A percentile compares a stretch with the other conserved stretches of the same genome.
These are phyloP conservation scores for Boletales sp. DNA, from an alignment of 768 basidiomycete genomes.

Conservation along the genomic window DNA sequence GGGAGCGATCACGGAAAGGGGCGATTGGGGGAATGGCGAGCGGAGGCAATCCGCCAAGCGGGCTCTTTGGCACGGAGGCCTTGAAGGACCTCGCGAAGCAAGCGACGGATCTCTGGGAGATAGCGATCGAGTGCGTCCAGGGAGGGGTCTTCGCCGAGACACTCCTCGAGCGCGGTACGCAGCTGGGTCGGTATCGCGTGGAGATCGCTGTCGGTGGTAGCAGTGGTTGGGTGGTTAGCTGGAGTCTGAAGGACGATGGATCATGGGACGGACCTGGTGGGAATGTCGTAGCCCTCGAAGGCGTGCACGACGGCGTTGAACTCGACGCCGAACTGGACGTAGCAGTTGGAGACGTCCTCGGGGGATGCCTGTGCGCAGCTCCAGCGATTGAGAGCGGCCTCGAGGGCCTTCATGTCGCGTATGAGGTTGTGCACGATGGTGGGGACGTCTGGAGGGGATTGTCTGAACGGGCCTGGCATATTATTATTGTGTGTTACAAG, in stretches of 20 bases:
- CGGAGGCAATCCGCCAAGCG: not conserved
- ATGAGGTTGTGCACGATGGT: slow-evolving; percentile 44
- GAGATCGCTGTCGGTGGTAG: slow-evolving; percentile 35
- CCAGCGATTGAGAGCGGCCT: slow-evolving; percentile 51
- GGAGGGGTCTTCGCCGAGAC: slow-evolving; percentile 39
- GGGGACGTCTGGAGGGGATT: not conserved
- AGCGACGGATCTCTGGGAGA: not conserved
- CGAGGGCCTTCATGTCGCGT: slow-evolving; percentile 77
- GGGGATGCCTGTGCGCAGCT: slow-evolving; percentile 55
- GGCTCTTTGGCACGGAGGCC: slow-evolving; percentile 18
- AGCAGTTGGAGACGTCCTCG: slow-evolving; percentile 80
- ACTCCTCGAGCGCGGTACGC: slow-evolving; percentile 39
- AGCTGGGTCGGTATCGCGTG: slow-evolving; percentile 37
- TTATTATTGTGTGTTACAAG: no score
- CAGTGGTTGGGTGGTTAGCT: no score
- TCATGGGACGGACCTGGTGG: slow-evolving; percentile 63
- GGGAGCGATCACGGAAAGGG: no score
- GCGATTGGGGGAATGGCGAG: no score
- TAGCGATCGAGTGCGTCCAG: not conserved
- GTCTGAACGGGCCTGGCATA: not conserved
- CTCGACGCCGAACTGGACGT: slow-evolving; percentile 84
- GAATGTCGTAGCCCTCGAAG: slow-evolving; percentile 70
- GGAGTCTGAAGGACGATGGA: no score
- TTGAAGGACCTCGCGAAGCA: slow-evolving; percentile 36
- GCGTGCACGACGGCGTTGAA: slow-evolving; percentile 79